Percentiles rank a stretch among this genome's conserved stretches.
These are phyloP conservation scores for Moniliella sp. DNA, from an alignment of 1,284 basidiomycete species.

Conservation along the genomic window DNA sequence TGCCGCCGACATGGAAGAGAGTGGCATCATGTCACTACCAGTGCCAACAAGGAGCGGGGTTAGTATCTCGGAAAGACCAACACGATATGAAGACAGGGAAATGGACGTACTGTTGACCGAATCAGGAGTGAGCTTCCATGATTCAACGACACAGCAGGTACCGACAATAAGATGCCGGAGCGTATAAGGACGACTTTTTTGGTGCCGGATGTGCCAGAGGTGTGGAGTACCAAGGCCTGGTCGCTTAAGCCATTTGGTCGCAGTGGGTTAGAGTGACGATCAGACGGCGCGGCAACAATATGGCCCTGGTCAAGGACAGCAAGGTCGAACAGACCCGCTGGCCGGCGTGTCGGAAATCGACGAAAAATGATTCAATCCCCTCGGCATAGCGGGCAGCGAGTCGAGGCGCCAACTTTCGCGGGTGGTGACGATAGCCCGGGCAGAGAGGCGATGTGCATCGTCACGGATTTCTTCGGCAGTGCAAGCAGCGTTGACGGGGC, in stretches of 20 bases:
- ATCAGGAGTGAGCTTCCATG: slow-evolving; percentile 27
- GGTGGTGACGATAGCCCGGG: slow-evolving; percentile 28
- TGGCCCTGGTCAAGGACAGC: slow-evolving; percentile 10
- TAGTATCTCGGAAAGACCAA: not conserved
- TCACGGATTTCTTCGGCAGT: slow-evolving; percentile 30
- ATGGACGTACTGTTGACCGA: slow-evolving; percentile 20
- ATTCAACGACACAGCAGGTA: slow-evolving; percentile 27
- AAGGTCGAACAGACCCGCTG: slow-evolving; percentile 30
- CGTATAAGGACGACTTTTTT: slow-evolving; percentile 33
- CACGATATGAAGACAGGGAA: too few species aligned
- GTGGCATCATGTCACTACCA: slow-evolving; percentile 34
- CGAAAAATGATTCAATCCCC: slow-evolving; percentile 29
- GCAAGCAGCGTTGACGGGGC: slow-evolving; percentile 29
- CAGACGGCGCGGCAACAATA: slow-evolving; percentile 5
- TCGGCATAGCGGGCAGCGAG: slow-evolving; percentile 11
- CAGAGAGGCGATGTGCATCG: slow-evolving; percentile 27
- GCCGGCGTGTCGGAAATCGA: slow-evolving; percentile 15
- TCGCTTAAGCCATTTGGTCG: slow-evolving; percentile 13
- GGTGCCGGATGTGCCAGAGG: slow-evolving; percentile 32
- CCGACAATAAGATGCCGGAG: slow-evolving; percentile 30
- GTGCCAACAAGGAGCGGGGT: not conserved
- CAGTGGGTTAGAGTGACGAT: slow-evolving; percentile 11
- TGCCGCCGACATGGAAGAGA: slow-evolving; percentile 33
- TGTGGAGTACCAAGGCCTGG: slow-evolving; percentile 30
- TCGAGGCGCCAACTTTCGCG: slow-evolving; percentile 22